These are phyloP conservation scores for Aureobasidium mangrovei DNA, from an alignment of 2,329 filamentous ascomycete species.

Conservation along the genomic window DNA sequence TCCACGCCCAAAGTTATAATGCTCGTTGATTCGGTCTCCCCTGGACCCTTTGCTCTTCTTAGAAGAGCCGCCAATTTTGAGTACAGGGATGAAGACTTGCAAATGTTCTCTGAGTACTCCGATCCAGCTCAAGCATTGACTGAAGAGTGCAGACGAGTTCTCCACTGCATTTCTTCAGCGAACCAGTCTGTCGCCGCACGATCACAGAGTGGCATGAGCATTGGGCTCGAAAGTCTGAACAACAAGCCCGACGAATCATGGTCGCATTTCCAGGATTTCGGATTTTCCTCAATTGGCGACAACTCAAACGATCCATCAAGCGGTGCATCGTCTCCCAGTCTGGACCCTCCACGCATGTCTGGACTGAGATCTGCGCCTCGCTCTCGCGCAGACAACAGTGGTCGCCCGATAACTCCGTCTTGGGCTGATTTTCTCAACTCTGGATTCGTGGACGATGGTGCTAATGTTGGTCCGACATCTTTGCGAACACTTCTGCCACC, in stretches of 20 bases:
- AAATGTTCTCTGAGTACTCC: constrained; percentile 78
- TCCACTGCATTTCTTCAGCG: constrained; percentile 76
- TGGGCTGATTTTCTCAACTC: constrained; percentile 97
- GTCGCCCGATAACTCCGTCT: constrained; percentile 84
- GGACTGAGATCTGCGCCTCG: constrained; percentile 58
- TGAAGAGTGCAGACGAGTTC: constrained; percentile 85
- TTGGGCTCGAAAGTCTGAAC: constrained; percentile 26
- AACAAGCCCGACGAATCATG: constrained; percentile 78
- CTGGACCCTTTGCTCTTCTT: constrained; percentile 83
- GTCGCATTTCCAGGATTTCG: constrained; percentile 94
- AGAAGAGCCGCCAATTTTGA: constrained; percentile 91
- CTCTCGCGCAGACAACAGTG: constrained; percentile 58
- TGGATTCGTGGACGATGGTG: constrained; percentile 73
- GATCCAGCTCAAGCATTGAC: constrained; percentile 83
- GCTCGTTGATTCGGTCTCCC: constrained; percentile 92
- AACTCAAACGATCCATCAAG: constrained; percentile 14
- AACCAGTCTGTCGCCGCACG: constrained; percentile 66
- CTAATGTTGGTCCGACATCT: constrained; percentile 40
- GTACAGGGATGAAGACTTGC: constrained; percentile 83
- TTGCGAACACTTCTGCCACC: constrained; percentile 73
- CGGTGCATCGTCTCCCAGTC: constrained; percentile 17
- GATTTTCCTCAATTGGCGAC: constrained; percentile 60
- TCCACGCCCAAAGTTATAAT: constrained; percentile 85
- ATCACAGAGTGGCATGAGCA: constrained; percentile 33
- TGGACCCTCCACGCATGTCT: constrained; percentile 18